Percentiles rank a stretch among this genome's conserved stretches.
These are phyloP conservation scores for Raphanus raphanistrum DNA, from an alignment of 345 rosid species.

Conservation along the genomic window DNA sequence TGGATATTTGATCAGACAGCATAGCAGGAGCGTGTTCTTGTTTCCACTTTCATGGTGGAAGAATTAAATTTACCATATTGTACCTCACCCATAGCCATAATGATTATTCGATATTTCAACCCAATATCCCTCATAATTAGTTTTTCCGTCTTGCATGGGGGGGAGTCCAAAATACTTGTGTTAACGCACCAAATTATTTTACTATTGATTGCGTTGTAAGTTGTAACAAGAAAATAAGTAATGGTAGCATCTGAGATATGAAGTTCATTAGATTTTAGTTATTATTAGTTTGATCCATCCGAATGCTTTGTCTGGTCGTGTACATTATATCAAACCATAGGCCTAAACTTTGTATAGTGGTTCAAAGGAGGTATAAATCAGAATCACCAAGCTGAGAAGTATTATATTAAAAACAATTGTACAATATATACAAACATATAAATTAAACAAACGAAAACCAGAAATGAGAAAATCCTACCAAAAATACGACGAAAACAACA, in stretches of 20 bases:
- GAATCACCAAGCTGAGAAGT: conserved; percentile 4
- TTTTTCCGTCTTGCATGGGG: background rate
- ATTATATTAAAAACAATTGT: background rate
- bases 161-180: background rate
- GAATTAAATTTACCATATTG: background rate
- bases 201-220: background rate
- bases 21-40: background rate
- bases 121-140: background rate
- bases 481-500: conserved; percentile 1
- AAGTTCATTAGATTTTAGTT: background rate
- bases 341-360: background rate
- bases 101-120: background rate
- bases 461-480: background rate
- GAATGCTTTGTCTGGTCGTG: background rate
- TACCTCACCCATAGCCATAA: background rate
- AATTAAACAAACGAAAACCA: background rate
- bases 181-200: background rate
- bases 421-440: conserved; percentile 18
- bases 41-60: conserved; percentile 11
- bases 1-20: background rate
- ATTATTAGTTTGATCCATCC: background rate
- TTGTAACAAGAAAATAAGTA: background rate
- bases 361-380: background rate
- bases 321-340: background rate
- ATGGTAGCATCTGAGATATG: background rate